A percentile compares a stretch with the other conserved stretches of the same genome.
Evolutionary conservation across 1,284 basidiomycete genomes (phyloP).

Genomic region (Albatrellus sp.): DNA sequence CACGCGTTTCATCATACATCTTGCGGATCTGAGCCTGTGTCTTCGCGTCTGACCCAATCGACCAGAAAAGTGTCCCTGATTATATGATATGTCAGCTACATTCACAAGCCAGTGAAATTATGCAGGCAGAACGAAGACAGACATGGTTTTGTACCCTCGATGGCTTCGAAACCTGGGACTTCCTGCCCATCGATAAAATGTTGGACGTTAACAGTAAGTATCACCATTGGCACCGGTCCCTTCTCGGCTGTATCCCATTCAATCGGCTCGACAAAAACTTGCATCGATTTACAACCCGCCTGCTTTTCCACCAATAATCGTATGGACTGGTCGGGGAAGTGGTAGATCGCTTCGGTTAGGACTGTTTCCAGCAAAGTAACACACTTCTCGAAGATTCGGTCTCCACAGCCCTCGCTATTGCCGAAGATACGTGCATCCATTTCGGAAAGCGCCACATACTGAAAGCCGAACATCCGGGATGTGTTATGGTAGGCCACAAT

Average conservation of each 20-base stretch:
- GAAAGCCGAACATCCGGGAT: constrained; percentile 82
- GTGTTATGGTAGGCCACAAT: constrained; percentile 96
- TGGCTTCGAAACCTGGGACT: constrained; percentile 23
- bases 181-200: constrained; percentile 22
- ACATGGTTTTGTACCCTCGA: constrained; percentile 18
- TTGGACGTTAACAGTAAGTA: constrained; percentile 25
- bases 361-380: constrained; percentile 66
- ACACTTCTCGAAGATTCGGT: constrained; percentile 70
- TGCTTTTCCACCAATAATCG: constrained; percentile 46
- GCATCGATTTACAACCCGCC: constrained; percentile 30
- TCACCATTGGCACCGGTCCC: constrained; percentile 24
- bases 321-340: constrained; percentile 61
- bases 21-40: constrained; percentile 21
- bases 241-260: constrained; percentile 28
- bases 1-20: constrained; percentile 20
- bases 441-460: constrained; percentile 81
- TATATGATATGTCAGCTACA: neutral
- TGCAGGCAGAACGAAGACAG: neutral
- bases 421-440: constrained; percentile 84
- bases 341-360: constrained; percentile 43
- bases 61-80: constrained; percentile 47
- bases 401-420: constrained; percentile 36
- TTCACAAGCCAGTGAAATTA: neutral
- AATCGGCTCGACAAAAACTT: constrained; percentile 56
- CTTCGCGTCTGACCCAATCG: constrained; percentile 25